Evolutionary conservation across 2,329 filamentous ascomycete species (phyloP), one percentile per base, ranked within the genome.

Genomic region (Aspergillus proliferans): DNA sequence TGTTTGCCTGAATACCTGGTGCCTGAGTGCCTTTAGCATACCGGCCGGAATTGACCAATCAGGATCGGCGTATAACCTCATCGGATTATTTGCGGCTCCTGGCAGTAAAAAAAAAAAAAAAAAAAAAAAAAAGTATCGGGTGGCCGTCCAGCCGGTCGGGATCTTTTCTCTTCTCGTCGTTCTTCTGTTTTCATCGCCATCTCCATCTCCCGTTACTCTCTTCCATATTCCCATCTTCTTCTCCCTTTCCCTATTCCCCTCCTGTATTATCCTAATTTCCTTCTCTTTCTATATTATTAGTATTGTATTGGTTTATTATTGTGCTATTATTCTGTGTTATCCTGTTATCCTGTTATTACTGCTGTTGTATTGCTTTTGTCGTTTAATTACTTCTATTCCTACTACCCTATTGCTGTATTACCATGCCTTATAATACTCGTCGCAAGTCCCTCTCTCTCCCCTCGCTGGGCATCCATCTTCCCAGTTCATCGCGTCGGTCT

Each of bases 361-460:
- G 18, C 7, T 19, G 9, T 40, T 40, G 26, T 47, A 44, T 53
- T 51, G 33, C 43, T 52, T 48, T 45, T 43, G 12, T 49, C 30
- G 39, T 45, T 50, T 45, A 45, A 41, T 41, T 50, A 40, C 18
- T 40, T 19, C 38, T 40, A 21, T 40, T 40, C 10, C 19, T 40
- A 21, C 19, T 40, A 21, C 18, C 19, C 10, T 40, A 36, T 18
- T 40, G 38, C 18, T 40, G 38, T 40, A 19, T 40, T 18, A 39
- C 47, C 61, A 95, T 95, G 89, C 87, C 86, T 66, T 96, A 96
- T 79, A 95, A 96, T 73, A 97, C 92, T 59, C 87, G 92, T 73
- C 86, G 91, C 72, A 97, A 97, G 78, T 95, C 90, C 66, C 77
- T 98, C 58, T 96, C 91, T 54, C 78, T 97, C 65, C 87, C 89